Base-by-base conservation (phyloP, 257 asterid genomes). In the Henckelia pumila region DNA sequence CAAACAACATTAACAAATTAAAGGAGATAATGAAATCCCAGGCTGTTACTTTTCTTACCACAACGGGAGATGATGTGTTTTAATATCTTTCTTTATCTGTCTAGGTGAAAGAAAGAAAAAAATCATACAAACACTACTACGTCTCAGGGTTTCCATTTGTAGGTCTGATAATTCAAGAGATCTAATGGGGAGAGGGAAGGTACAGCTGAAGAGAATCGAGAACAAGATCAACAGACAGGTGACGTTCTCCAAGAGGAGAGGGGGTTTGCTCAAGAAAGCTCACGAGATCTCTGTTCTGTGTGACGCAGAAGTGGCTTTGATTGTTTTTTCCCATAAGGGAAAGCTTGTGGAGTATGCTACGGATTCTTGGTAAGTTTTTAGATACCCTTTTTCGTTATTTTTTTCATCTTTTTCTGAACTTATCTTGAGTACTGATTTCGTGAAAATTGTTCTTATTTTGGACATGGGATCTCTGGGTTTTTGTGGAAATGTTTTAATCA, bases 211-310 rank as follows among this genome's bases (percentile, higher is more conserved):
- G 82, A 73, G 91, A 24, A 89, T 89, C 74, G 97, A 87, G 71
- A 89, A 89, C 86, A 89, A 89, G 83, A 89, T 89, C 50, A 87
- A 87, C 73, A 85, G 93, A 52, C 95, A 87, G 58, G 96, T 89
- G 55, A 89, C 96, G 21, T 89, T 89, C 76, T 87, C 96, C 20
- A 89, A 89, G 88, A 77, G 96, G 68, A 85, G 96, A 59, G 79
- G 60, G 63, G 96, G 96, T 8, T 76, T 87, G 73, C 65, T 85
- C 72, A 89, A 89, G 89, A 89, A 89, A 67, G 96, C 96, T 56
- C 88, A 85, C 72, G 95, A 89, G 77, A 84, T 89, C 70, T 89
- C 96, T 64, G 95, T 89, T 37, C 81, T 89, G 16, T 89, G 95
- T 59, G 95, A 89, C 79, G 92, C 93, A 29, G 95, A 89, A 35